Evolutionary conservation across 2,329 filamentous ascomycete genomes (phyloP).

Genomic region (Lanzia echinophila): DNA sequence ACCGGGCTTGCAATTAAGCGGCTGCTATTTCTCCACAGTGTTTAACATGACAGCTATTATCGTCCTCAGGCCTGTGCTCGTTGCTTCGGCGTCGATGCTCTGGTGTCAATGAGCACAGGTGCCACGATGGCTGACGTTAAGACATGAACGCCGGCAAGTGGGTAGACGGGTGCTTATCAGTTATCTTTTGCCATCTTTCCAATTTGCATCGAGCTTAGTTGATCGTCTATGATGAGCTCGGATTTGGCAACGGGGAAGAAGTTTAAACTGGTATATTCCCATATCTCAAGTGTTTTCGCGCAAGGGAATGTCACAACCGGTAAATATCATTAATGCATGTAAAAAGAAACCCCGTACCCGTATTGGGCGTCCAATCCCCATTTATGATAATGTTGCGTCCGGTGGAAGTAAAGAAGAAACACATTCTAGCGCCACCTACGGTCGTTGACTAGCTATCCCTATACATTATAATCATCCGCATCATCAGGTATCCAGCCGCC

Average conservation of each 20-base stretch:
- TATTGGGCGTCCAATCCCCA: not conserved
- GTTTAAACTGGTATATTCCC: not conserved
- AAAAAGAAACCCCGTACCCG: not conserved
- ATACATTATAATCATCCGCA: slow-evolving; percentile 39
- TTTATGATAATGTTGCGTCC: slow-evolving; percentile 29
- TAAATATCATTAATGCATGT: not conserved
- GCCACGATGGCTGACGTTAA: not conserved
- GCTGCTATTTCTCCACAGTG: not conserved
- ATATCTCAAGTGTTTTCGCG: not conserved
- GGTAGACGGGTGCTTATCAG: not conserved
- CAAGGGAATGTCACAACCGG: not conserved
- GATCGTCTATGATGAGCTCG: not conserved
- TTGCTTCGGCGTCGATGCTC: not conserved
- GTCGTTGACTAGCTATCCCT: slow-evolving; percentile 36
- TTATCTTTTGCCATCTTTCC: not conserved
- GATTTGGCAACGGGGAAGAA: not conserved
- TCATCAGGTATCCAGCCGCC: slow-evolving; percentile 39
- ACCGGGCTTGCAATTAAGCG: not conserved
- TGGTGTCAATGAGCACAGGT: not conserved
- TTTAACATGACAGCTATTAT: no score
- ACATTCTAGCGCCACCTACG: slow-evolving; percentile 40
- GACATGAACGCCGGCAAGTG: not conserved
- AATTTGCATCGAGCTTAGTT: not conserved
- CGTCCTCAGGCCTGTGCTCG: no score
- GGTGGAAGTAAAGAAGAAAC: slow-evolving; percentile 40